Evolutionary conservation across 1,284 basidiomycete species (phyloP).

Genomic region (Chalciporus piperatoides): DNA sequence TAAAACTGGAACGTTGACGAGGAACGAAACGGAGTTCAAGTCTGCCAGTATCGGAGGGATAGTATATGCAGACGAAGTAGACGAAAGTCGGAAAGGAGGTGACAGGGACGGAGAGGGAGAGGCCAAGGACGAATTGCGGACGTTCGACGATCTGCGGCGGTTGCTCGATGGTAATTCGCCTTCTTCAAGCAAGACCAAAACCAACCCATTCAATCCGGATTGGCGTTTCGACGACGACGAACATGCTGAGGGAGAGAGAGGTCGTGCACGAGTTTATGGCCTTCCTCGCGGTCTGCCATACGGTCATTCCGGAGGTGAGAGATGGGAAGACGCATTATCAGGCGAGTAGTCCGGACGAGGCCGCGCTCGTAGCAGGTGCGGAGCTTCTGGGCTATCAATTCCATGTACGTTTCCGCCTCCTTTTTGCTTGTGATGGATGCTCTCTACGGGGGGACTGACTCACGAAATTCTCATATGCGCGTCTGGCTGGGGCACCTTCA

Average conservation of each 20-base stretch:
- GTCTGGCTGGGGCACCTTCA: neutral
- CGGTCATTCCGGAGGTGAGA: conserved; percentile 94
- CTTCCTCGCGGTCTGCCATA: conserved; percentile 94
- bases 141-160: conserved; percentile 69
- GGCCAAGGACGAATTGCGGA: conserved; percentile 64
- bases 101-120: conserved; percentile 53
- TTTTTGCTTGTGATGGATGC: neutral
- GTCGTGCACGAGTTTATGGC: conserved; percentile 85
- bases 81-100: conserved; percentile 59
- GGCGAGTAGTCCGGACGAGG: conserved; percentile 97
- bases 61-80: conserved; percentile 85
- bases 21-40: conserved; percentile 98
- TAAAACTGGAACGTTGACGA: conserved; percentile 96
- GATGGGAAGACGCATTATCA: conserved; percentile 88
- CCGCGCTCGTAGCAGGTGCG: conserved; percentile 92
- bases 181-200: conserved; percentile 11
- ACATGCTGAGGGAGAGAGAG: conserved; percentile 42
- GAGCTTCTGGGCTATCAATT: conserved; percentile 93
- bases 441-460: neutral
- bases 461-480: neutral
- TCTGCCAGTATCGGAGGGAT: conserved; percentile 88
- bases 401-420: conserved; percentile 55
- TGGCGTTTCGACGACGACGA: neutral
- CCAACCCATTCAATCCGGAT: conserved; percentile 24
- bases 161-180: conserved; percentile 40